Evolutionary conservation across 768 basidiomycete genomes (phyloP).

Genomic region (Mycena vulgaris): DNA sequence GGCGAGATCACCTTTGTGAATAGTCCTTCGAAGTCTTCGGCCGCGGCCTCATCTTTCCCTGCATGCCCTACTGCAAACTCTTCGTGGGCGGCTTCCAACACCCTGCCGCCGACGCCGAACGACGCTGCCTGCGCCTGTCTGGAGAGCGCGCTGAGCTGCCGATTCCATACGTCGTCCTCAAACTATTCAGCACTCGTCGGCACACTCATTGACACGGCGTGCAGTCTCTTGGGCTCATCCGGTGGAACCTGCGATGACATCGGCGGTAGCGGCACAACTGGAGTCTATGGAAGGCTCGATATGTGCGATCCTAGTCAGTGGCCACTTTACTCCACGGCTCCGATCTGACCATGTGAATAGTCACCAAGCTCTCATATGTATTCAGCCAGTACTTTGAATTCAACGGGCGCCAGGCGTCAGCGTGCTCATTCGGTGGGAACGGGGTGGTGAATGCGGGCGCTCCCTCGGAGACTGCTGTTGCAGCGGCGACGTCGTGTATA

Average conservation of each 20-base stretch:
- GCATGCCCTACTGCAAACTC: slow-evolving; percentile 73
- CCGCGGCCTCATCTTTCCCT: slow-evolving; percentile 66
- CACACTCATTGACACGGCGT: slow-evolving; percentile 74
- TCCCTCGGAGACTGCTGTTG: slow-evolving; percentile 62
- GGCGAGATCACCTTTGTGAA: slow-evolving; percentile 69
- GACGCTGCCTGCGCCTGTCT: slow-evolving; percentile 84
- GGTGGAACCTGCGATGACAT: slow-evolving; percentile 80
- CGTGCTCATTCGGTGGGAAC: slow-evolving; percentile 90
- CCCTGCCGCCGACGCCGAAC: slow-evolving; percentile 88
- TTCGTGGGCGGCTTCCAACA: slow-evolving; percentile 74
- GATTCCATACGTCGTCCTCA: slow-evolving; percentile 74
- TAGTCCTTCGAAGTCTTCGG: slow-evolving; percentile 63
- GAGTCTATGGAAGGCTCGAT: slow-evolving; percentile 83
- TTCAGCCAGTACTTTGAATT: slow-evolving; percentile 53
- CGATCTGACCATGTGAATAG: slow-evolving; percentile 50
- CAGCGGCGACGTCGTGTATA: slow-evolving; percentile 78
- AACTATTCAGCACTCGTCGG: slow-evolving; percentile 77
- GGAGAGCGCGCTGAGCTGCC: slow-evolving; percentile 77
- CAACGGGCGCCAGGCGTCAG: slow-evolving; percentile 59
- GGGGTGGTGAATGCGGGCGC: slow-evolving; percentile 78
- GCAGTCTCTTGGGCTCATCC: slow-evolving; percentile 77
- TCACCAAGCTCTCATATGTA: slow-evolving; percentile 84
- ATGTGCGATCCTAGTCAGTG: slow-evolving; percentile 84
- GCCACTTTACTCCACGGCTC: neutral
- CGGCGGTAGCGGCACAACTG: slow-evolving; percentile 77